Evolutionary conservation across 805 yeast species (phyloP).

Genomic region (Barnettozyma californica): DNA sequence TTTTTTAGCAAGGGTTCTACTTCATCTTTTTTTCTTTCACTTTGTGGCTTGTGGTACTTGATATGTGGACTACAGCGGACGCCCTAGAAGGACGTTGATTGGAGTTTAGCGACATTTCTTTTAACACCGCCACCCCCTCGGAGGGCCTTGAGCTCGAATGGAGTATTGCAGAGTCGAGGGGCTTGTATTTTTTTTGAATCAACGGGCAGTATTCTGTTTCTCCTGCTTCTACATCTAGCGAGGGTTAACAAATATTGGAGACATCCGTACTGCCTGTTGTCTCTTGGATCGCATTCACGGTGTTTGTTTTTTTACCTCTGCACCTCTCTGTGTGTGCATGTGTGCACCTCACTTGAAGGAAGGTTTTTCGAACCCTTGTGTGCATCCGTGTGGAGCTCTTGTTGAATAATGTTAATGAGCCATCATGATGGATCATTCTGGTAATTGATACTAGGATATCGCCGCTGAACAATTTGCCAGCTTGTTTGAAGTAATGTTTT

Average conservation of each 20-base stretch:
- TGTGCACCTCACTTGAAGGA: too few species aligned
- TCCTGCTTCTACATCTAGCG: too few species aligned
- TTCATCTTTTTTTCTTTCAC: too few species aligned
- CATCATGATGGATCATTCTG: background rate
- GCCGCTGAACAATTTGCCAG: background rate
- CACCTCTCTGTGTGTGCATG: too few species aligned
- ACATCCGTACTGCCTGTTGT: too few species aligned
- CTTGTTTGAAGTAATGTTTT: background rate
- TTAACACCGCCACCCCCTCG: background rate
- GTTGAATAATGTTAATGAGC: background rate
- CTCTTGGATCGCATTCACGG: too few species aligned
- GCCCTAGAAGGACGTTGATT: background rate
- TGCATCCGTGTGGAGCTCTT: background rate
- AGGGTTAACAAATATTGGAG: too few species aligned
- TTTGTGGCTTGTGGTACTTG: background rate
- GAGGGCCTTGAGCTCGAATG: background rate
- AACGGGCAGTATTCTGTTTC: too few species aligned
- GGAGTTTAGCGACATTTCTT: background rate
- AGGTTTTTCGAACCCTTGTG: too few species aligned
- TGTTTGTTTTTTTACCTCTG: too few species aligned
- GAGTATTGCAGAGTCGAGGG: background rate
- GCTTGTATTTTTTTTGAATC: background rate
- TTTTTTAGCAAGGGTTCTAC: too few species aligned
- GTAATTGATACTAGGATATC: background rate
- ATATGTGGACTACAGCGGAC: background rate